phyloP scores from a whole-genome alignment of 1,284 basidiomycete genomes.

The Inonotus obliquus region DNA sequence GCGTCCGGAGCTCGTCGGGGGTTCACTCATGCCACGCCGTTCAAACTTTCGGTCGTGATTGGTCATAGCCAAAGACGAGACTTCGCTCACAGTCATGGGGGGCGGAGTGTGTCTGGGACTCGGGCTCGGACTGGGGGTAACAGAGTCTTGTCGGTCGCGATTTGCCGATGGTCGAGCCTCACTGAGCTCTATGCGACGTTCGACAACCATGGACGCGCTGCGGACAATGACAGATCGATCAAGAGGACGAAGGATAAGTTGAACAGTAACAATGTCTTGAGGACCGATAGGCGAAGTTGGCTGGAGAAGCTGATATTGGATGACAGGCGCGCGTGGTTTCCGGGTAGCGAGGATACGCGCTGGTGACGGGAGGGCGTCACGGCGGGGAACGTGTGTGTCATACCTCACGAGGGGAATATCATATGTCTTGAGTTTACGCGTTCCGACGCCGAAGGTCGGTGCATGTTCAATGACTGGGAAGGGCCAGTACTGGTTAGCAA shows the following conservation, averaged over 20 bases:
- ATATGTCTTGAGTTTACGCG: slow-evolving; percentile 59
- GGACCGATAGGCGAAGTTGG: slow-evolving; percentile 37
- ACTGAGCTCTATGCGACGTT: slow-evolving; percentile 34
- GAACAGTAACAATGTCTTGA: slow-evolving; percentile 35
- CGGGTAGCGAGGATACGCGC: slow-evolving; percentile 30
- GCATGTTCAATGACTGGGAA: slow-evolving; percentile 57
- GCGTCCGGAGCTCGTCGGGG: not conserved
- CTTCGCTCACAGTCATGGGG: not conserved
- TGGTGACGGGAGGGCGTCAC: slow-evolving; percentile 28
- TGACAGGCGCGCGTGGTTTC: slow-evolving; percentile 31
- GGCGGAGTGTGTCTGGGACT: slow-evolving; percentile 29
- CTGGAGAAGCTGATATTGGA: slow-evolving; percentile 33
- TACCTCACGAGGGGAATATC: slow-evolving; percentile 66
- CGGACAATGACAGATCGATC: slow-evolving; percentile 31
- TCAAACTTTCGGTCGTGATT: slow-evolving; percentile 2
- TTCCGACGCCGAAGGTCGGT: slow-evolving; percentile 60
- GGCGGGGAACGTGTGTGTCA: slow-evolving; percentile 42
- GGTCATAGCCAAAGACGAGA: not conserved
- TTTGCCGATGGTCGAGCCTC: slow-evolving; percentile 23
- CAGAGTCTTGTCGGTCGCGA: slow-evolving; percentile 26
- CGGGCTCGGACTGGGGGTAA: slow-evolving; percentile 29
- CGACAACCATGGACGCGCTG: slow-evolving; percentile 32
- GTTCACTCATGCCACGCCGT: not conserved
- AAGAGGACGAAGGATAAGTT: slow-evolving; percentile 32
- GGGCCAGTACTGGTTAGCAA: slow-evolving; percentile 8